Base-by-base conservation (phyloP, 345 rosid genomes). In the Corchorus capsularis region DNA sequence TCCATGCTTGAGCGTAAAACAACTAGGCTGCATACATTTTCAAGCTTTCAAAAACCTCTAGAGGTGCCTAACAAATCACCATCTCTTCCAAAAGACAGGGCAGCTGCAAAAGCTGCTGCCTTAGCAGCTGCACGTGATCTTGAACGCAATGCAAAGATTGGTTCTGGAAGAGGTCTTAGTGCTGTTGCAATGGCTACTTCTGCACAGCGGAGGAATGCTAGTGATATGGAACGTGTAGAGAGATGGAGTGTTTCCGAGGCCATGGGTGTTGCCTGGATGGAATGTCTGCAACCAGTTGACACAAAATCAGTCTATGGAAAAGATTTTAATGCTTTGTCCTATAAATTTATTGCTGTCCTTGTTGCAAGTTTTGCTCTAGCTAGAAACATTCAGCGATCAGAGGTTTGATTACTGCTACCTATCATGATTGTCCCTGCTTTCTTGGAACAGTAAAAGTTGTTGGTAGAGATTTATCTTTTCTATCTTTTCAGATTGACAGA, bases 111-210 rank as follows among this genome's bases (percentile, higher is more conserved):
- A 87, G 99, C 99, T 45, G 97, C 98, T 80, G 98, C 98, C 72
- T 85, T 94, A 87, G 98, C 98, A 54, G 97, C 99, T 47, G 99
- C 98, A 69, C 97, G 99, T 73, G 99, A 96, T 89, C 95, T 96
- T 86, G 93, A 96, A 79, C 91, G 98, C 52, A 90, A 86, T 89
- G 94, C 98, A 54, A 96, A 96, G 83, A 96, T 96, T 83, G 99
- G 99, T 80, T 90, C 99, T 70, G 98, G 98, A 85, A 92, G 99
- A 86, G 99, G 99, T 73, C 97, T 96, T 73, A 92, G 97, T 85
- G 98, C 99, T 45, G 93, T 94, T 84, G 99, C 99, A 52, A 94
- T 94, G 99, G 99, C 99, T 77, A 96, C 99, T 68, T 96, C 99
- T 86, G 95, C 93, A 0, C 98, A 96, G 80, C 88, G 98, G 78